Base-by-base conservation (phyloP, 2,329 filamentous ascomycete species). In the Xylaria sp. region DNA sequence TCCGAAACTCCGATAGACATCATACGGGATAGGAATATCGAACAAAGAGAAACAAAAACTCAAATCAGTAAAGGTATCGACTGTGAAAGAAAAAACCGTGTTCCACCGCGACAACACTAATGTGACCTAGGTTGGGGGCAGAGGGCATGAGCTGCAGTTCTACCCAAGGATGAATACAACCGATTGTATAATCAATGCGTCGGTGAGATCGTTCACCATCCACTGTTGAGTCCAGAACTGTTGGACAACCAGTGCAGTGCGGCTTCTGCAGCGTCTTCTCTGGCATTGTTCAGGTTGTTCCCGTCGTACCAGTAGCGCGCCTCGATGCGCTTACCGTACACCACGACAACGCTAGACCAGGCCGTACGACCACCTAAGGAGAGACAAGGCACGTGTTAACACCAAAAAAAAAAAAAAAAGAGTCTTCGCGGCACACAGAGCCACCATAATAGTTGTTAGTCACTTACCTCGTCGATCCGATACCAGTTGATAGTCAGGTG, bases 301-400 rank as follows among this genome's bases (percentile, higher is more conserved):
- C 94, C 94, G 80, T 97, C 94, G 82, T 97, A 97, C 93, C 93
- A 97, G 82, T 90, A 97, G 71, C 93, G 89, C 56, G 94, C 94
- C n/a, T 86, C 79, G 75, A 93, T 86, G 56, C 83, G 86, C 60
- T 86, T 82, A 63, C 90, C 90, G 74, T 88, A 85, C 67, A 97
- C 87, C n/a, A 85, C 89, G 67, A 97, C 93, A 68, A 87, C 87
- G 83, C 91, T 92, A 67, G 93, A 95, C 94, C 94, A 97, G 67
- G 94, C 94, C 67, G 94, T 97, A 76, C 94, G 92, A 73, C 94
- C 94, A 74, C 94, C 94, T 96, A 75, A 37, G 63, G 34, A 51
- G 60, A 67, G 48, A 50, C 28, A 55, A 64, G 52, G 18, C 28
- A 66, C 41, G 34, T 63, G 56, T 73, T 69, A 69, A 63, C 51